A percentile compares a stretch with the other conserved stretches of the same genome.
These are phyloP conservation scores for Phyllosticta citrichinensis DNA, from an alignment of 2,329 filamentous ascomycete genomes.

Conservation along the genomic window DNA sequence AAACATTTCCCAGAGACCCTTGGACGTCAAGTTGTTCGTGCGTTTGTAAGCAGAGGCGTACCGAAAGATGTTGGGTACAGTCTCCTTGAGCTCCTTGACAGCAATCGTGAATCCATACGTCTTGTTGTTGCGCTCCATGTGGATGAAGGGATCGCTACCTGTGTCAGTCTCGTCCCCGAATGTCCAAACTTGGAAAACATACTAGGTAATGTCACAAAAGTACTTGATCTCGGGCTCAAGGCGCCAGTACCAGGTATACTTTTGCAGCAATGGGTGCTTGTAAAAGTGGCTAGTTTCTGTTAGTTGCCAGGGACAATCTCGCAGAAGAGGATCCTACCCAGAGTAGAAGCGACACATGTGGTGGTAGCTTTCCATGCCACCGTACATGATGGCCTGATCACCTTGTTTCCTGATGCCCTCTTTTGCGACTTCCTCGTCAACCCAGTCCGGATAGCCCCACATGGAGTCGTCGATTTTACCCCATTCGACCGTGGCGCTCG, in stretches of 20 bases:
- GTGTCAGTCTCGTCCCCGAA: background rate
- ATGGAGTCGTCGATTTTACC: constrained; percentile 82
- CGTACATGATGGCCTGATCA: constrained; percentile 97
- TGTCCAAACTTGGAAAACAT: constrained; percentile 27
- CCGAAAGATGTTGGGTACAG: constrained; percentile 95
- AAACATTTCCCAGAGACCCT: constrained; percentile 99
- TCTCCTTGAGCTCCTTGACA: constrained; percentile 95
- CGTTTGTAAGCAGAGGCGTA: constrained; percentile 98
- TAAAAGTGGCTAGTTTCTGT: constrained; percentile 68
- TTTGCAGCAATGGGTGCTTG: constrained; percentile 86
- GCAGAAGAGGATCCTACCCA: constrained; percentile 49
- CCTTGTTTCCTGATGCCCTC: constrained; percentile 96
- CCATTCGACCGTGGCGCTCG: constrained; percentile 80
- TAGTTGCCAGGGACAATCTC: too few species aligned
- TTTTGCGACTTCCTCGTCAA: constrained; percentile 83
- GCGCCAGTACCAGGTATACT: constrained; percentile 99
- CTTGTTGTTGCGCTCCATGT: constrained; percentile 92
- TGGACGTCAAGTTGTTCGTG: constrained; percentile 76
- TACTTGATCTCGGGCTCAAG: constrained; percentile 99
- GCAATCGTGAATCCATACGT: constrained; percentile 98
- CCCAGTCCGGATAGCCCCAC: constrained; percentile 98
- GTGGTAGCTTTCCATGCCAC: constrained; percentile 96
- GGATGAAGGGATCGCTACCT: constrained; percentile 77
- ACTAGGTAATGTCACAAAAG: constrained; percentile 99
- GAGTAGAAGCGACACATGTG: constrained; percentile 99